Evolutionary conservation across 2,329 filamentous ascomycete genomes (phyloP), one percentile per base, ranked within the genome.

Genomic region (Fusarium sp.): DNA sequence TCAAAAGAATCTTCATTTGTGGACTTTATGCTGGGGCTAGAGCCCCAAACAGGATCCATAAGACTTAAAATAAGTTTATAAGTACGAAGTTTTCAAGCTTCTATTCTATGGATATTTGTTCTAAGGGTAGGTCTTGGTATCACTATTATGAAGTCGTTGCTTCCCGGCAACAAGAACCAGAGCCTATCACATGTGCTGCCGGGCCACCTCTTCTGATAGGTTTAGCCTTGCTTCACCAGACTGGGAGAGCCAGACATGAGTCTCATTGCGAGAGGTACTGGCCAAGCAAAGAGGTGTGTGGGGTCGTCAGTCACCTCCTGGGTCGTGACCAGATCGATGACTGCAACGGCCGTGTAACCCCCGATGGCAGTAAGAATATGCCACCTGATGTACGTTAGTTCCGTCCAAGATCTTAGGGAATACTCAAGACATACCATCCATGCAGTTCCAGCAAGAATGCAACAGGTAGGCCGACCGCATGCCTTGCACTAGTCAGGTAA

Each of bases 361-460:
- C 81, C 81, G 28, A 82, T 78, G 1, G 78, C 79, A 6, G 81
- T 83, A 7, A 82, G 77, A 7, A 82, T 40, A 59, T 83, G 81
- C 81, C 81, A 82, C 80, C 80, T 82, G 14, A 17, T 13, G 1
- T 2, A 0, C 11, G 10, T 66, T 18, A 66, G 55, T 48, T 20
- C 15, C 7, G 2, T 2, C 64, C 24, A 69, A 3, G 1, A 9
- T 15, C 2, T 20, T 9, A 4, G 34, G 17, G 11, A 33, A 34
- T 6, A 39, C 15, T 9, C 6, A 6, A n/a, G 36, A 54, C 77
- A 26, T 75, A 82, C 81, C 81, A 83, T 66, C 81, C 81, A 52
- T 83, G 81, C 6, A 83, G 55, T 60, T 83, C 81, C 4, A 81
- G 65, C 0, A 81, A 43, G 20, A 82, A 82, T 1, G 79, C 81